Percentiles rank a stretch among this genome's conserved stretches.
Conservation (phyloP, 768 basidiomycete genomes). For the Kwoniella sp. region DNA sequence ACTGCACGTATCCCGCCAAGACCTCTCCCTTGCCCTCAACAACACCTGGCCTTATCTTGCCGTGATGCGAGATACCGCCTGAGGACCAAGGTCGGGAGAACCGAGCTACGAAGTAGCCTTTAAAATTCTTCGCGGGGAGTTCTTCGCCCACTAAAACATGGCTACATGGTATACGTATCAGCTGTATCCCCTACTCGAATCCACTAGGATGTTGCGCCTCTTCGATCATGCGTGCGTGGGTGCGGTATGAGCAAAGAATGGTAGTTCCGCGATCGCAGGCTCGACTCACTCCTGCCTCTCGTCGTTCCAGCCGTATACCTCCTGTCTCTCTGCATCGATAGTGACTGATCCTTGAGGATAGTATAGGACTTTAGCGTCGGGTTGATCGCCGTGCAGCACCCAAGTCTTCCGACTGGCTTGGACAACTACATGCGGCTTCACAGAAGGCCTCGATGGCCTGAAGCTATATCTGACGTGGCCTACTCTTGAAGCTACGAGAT, state of each 20-base stretch:
- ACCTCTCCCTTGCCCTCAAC: conserved; percentile 58
- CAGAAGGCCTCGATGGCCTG: conserved; percentile 27
- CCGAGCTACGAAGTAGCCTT: conserved; percentile 60
- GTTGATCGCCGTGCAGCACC: conserved; percentile 59
- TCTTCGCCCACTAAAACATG: conserved; percentile 39
- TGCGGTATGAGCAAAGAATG: too few relatives aligned
- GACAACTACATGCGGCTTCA: conserved; percentile 64
- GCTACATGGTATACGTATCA: conserved; percentile 6
- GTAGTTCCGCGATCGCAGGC: background rate
- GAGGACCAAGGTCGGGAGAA: conserved; percentile 57
- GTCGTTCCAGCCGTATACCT: conserved; percentile 67
- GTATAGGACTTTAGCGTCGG: conserved; percentile 58
- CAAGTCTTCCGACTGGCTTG: conserved; percentile 69
- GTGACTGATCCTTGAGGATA: conserved; percentile 63
- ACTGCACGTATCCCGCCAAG: conserved; percentile 59
- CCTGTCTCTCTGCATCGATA: conserved; percentile 58
- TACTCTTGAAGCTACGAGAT: conserved; percentile 77
- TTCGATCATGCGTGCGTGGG: too few relatives aligned
- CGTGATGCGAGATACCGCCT: conserved; percentile 63
- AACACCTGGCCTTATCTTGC: conserved; percentile 54
- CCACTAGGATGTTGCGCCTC: too few relatives aligned
- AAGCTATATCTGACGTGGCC: conserved; percentile 75
- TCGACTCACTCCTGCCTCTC: conserved; percentile 75
- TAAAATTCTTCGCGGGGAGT: conserved; percentile 54
- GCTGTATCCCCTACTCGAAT: background rate